Evolutionary conservation across 306 rosid species (phyloP).

Genomic region (Pyrus betulifolia): DNA sequence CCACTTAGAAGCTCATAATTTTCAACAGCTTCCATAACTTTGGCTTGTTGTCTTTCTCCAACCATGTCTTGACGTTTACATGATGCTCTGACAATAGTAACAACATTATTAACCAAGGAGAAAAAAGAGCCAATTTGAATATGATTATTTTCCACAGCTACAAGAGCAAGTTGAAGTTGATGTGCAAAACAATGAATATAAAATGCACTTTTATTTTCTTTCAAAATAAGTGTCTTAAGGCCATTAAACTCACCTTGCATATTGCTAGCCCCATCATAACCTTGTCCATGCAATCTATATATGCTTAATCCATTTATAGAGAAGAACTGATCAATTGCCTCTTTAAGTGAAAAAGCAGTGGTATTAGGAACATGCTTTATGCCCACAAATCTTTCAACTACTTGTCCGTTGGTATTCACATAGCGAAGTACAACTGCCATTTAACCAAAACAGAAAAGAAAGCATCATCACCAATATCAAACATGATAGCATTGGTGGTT

Average conservation of each 20-base stretch:
- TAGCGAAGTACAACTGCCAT: neutral
- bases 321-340: neutral
- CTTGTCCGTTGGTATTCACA: too few species aligned
- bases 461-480: neutral
- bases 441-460: neutral
- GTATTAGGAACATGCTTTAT: neutral
- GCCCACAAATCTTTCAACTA: neutral
- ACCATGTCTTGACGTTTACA: neutral
- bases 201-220: neutral
- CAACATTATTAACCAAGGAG: neutral
- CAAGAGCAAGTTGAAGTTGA: neutral
- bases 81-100: neutral
- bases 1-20: neutral
- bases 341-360: neutral
- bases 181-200: neutral
- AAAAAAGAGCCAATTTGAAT: neutral
- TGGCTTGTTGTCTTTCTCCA: neutral
- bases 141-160: neutral
- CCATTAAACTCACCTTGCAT: neutral
- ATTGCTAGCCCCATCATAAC: neutral
- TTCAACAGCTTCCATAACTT: neutral
- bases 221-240: neutral
- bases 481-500: neutral
- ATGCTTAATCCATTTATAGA: neutral
- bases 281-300: neutral